phyloP scores from a whole-genome alignment of 192 early-diverging fungal genomes.

The Phlyctochytrium bullatum region DNA sequence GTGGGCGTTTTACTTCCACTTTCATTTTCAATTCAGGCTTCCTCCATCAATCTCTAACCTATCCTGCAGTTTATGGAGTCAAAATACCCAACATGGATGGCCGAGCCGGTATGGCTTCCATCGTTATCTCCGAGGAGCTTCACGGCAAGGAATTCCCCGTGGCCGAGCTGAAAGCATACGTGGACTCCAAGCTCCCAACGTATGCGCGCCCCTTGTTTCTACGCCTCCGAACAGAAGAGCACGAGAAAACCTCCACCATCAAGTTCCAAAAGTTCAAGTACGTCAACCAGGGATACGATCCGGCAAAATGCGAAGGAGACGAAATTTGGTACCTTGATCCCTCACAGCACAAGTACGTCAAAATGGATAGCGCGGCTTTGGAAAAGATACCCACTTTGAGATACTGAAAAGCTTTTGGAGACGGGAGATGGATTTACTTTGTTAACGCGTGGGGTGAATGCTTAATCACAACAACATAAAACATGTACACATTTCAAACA shows the following conservation, averaged over 20 bases:
- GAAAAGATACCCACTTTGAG: too few species aligned
- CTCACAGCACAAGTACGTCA: too few species aligned
- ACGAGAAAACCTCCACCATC: constrained; percentile 19
- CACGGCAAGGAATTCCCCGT: constrained; percentile 4
- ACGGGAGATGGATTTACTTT: too few species aligned
- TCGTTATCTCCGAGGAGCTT: background rate
- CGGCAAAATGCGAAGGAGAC: constrained; percentile 13
- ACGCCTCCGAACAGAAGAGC: constrained; percentile 4
- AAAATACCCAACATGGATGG: constrained; percentile 26
- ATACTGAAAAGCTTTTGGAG: too few species aligned
- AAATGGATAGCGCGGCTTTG: too few species aligned
- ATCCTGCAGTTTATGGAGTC: constrained; percentile 23
- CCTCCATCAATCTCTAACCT: constrained; percentile 12
- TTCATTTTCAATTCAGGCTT: too few species aligned
- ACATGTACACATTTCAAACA: too few species aligned
- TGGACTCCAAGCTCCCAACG: constrained; percentile 6
- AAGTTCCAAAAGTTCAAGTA: constrained; percentile 30
- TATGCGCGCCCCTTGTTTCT: constrained; percentile 24
- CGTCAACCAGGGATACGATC: constrained; percentile 12
- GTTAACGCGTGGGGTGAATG: too few species aligned
- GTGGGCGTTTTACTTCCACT: constrained; percentile 7
- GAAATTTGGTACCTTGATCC: background rate
- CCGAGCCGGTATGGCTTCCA: constrained; percentile 30
- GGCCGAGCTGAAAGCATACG: constrained; percentile 1
- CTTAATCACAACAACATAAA: too few species aligned